A percentile compares a stretch with the other conserved stretches of the same genome.
Conservation (phyloP, 805 yeast genomes). For the Tetrapisispora pingtungensis region DNA sequence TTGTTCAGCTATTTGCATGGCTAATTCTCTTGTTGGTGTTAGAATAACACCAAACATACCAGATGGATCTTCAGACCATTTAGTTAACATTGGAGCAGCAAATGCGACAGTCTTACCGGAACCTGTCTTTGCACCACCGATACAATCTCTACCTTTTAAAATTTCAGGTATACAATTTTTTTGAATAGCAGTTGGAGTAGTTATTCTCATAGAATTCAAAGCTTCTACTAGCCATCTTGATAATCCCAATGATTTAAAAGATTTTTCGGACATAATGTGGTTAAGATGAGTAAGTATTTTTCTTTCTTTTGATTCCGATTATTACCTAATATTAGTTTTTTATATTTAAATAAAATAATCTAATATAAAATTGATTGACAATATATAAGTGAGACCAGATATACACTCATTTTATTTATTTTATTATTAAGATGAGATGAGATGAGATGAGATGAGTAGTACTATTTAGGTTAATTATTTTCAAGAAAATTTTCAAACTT, state of each 20-base stretch:
- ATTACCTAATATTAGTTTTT: no score
- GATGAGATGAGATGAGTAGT: not conserved
- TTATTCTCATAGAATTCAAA: conserved; percentile 68
- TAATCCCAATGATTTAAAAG: conserved; percentile 43
- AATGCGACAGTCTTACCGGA: conserved; percentile 96
- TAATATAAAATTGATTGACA: no score
- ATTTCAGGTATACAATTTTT: conserved; percentile 81
- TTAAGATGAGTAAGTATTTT: not conserved
- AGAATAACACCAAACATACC: conserved; percentile 84
- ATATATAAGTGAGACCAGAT: no score
- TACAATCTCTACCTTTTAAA: conserved; percentile 70
- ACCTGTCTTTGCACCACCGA: conserved; percentile 98
- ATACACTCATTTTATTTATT: no score
- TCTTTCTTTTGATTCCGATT: not conserved
- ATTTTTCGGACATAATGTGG: not conserved
- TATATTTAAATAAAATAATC: no score
- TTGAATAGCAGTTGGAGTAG: conserved; percentile 80
- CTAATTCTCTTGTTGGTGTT: conserved; percentile 91
- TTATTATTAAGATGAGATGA: conserved; percentile 6
- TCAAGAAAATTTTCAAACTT: not conserved
- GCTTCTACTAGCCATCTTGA: conserved; percentile 84
- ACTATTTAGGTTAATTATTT: not conserved
- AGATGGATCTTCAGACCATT: conserved; percentile 91
- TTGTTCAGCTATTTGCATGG: conserved; percentile 95
- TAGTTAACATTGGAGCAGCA: conserved; percentile 92